Evolutionary conservation across 495 filamentous ascomycete species (phyloP).

Genomic region (Podospora fimiseda): DNA sequence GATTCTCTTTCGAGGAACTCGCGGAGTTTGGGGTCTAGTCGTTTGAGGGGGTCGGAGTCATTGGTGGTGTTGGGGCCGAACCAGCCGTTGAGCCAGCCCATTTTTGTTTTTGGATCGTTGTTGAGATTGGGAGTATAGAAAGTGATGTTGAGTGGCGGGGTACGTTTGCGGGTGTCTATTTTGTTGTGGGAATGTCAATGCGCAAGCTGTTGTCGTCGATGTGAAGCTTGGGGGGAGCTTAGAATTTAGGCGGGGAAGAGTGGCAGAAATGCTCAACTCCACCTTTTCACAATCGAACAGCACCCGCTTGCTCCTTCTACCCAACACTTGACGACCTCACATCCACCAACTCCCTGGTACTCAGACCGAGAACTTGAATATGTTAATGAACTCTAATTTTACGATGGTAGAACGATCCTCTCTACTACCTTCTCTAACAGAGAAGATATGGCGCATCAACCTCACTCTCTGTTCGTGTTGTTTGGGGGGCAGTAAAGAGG

Average conservation of each 20-base stretch:
- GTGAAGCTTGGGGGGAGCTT: constrained; percentile 2
- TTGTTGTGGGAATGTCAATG: not conserved
- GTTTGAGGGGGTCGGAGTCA: constrained; percentile 60
- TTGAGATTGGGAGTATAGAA: not conserved
- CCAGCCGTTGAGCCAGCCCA: constrained; percentile 65
- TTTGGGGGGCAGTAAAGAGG: no score
- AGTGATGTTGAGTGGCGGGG: not conserved
- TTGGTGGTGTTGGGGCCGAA: constrained; percentile 28
- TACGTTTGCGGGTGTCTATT: no score
- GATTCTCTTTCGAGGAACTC: constrained; percentile 81
- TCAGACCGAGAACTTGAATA: no score
- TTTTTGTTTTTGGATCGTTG: constrained; percentile 18
- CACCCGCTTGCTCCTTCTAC: no score
- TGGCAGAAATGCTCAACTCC: constrained; percentile 17
- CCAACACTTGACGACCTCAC: no score
- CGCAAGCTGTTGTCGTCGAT: not conserved
- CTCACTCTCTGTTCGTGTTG: no score
- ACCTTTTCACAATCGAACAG: no score
- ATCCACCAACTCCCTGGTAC: no score
- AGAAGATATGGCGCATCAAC: no score
- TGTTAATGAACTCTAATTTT: no score
- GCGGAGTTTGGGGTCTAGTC: constrained; percentile 76
- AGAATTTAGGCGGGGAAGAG: constrained; percentile 20
- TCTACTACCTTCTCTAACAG: no score
- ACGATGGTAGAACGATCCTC: no score